These are phyloP conservation scores for Zoysia matrella DNA, from an alignment of 202 grass and related monocot species.

Conservation along the genomic window DNA sequence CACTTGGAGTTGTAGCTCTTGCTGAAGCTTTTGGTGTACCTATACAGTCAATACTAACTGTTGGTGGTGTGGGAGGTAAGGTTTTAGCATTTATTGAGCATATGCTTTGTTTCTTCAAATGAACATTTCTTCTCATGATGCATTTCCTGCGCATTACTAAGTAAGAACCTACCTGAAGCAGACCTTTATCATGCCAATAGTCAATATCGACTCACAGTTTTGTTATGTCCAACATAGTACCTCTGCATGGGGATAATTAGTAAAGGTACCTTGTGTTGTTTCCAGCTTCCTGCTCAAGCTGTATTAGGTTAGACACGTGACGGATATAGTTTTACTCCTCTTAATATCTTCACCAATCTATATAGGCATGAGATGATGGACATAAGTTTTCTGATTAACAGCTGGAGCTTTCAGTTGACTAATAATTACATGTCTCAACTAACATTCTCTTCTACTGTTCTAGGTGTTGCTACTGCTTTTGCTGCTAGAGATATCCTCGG, in stretches of 20 bases:
- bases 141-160: neutral
- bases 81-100: neutral
- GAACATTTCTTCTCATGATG: neutral
- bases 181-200: constrained; percentile 6
- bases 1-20: constrained; percentile 67
- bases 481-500: constrained; percentile 90
- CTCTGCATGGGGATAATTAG: neutral
- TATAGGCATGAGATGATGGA: neutral
- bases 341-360: neutral
- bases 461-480: constrained; percentile 83
- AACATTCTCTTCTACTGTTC: constrained; percentile 27
- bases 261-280: constrained; percentile 6
- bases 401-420: neutral
- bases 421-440: neutral
- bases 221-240: neutral
- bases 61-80: constrained; percentile 80
- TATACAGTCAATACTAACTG: constrained; percentile 75
- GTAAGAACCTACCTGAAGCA: neutral
- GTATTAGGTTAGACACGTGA: constrained; percentile 1
- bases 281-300: neutral
- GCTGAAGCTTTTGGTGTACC: constrained; percentile 75
- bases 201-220: neutral
- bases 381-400: neutral
- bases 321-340: neutral
- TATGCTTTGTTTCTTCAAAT: neutral